Conservation (phyloP, 495 filamentous ascomycete species). For the Podospora pseudocomata region DNA sequence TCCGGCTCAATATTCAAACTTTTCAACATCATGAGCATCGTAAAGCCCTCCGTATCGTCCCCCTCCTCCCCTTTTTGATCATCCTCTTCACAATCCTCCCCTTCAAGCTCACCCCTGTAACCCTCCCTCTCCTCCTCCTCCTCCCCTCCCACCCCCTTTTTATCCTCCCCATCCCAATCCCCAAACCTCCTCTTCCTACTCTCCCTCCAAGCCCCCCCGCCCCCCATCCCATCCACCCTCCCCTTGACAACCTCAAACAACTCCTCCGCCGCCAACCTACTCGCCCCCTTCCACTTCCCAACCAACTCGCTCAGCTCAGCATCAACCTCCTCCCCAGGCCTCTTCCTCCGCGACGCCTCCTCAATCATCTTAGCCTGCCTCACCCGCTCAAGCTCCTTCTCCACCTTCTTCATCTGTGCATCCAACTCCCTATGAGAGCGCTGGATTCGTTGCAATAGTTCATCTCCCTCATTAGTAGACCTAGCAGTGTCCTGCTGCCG, state of each 20-base stretch:
- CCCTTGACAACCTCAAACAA: conserved; percentile 29
- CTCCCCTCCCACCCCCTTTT: conserved; percentile 2
- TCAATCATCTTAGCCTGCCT: conserved; percentile 27
- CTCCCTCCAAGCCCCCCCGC: conserved; percentile 27
- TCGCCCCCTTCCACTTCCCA: conserved; percentile 26
- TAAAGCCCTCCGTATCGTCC: conserved; percentile 25
- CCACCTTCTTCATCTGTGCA: conserved; percentile 10
- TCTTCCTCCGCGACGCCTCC: conserved; percentile 7
- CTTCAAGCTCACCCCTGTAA: conserved; percentile 1
- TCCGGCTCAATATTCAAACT: conserved; percentile 34
- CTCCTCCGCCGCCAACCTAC: conserved; percentile 30
- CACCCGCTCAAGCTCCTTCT: conserved; percentile 16
- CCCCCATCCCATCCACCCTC: conserved; percentile 30
- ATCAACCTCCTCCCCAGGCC: conserved; percentile 15
- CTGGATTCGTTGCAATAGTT: conserved; percentile 5
- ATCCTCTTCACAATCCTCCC: neutral
- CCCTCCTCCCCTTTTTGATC: conserved; percentile 19
- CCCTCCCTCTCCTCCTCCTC: conserved; percentile 4
- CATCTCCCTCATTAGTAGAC: neutral
- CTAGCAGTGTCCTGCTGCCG: neutral
- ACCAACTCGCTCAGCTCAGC: conserved; percentile 22
- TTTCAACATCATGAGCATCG: conserved; percentile 34
- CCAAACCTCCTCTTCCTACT: conserved; percentile 15
- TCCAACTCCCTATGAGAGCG: conserved; percentile 11
- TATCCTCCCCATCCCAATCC: conserved; percentile 5